phyloP scores from a whole-genome alignment of 2,329 filamentous ascomycete species.

The Aureobasidium namibiae region DNA sequence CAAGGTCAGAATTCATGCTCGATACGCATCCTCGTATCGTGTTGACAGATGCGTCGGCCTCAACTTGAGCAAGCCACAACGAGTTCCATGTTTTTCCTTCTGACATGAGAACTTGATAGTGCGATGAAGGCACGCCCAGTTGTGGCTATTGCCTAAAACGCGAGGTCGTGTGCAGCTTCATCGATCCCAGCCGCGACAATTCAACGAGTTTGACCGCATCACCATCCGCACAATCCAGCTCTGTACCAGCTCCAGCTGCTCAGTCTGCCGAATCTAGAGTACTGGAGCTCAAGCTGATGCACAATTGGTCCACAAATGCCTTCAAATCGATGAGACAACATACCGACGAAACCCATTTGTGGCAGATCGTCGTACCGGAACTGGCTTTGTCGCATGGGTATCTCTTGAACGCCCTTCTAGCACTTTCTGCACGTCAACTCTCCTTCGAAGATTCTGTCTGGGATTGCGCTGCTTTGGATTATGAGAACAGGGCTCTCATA shows the following conservation, averaged over 20 bases:
- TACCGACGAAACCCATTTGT: not conserved
- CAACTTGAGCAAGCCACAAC: not conserved
- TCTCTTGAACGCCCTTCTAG: not conserved
- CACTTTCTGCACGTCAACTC: not conserved
- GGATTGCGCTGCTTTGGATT: slow-evolving; percentile 1
- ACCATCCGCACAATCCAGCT: not conserved
- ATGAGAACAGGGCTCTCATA: not conserved
- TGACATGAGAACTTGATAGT: not conserved
- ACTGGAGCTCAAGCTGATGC: not conserved
- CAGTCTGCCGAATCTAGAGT: not conserved
- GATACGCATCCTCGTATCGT: not conserved
- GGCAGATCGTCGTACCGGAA: slow-evolving; percentile 1
- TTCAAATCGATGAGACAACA: not conserved
- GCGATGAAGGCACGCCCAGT: slow-evolving; percentile 11
- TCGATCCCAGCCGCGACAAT: not conserved
- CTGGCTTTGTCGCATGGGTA: not conserved
- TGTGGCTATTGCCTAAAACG: slow-evolving; percentile 13
- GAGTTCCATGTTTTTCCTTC: not conserved
- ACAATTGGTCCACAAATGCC: not conserved
- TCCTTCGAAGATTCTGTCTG: not conserved
- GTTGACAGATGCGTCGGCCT: not conserved
- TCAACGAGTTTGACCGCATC: not conserved
- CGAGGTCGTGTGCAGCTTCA: slow-evolving; percentile 1
- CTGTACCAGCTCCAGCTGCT: not conserved
- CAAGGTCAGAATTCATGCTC: slow-evolving; percentile 9